phyloP scores from a whole-genome alignment of 768 basidiomycete genomes.

The Mycena crocata region DNA sequence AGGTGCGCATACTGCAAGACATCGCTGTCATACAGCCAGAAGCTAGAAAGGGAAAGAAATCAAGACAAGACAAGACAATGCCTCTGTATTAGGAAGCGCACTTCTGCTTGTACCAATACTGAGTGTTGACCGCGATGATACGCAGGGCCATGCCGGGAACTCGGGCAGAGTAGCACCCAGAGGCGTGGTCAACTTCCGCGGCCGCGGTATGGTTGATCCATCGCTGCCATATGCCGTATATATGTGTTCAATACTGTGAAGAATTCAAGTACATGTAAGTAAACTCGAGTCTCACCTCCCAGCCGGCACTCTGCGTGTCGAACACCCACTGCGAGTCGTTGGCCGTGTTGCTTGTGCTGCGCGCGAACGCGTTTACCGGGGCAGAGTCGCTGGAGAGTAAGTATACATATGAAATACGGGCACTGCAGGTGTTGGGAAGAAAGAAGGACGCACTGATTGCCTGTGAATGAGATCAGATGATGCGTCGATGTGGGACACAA shows the following conservation, averaged over 20 bases:
- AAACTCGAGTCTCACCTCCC: slow-evolving; percentile 42
- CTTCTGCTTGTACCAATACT: slow-evolving; percentile 54
- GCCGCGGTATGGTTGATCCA: slow-evolving; percentile 49
- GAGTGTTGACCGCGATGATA: slow-evolving; percentile 54
- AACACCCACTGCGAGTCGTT: slow-evolving; percentile 50
- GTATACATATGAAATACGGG: neutral
- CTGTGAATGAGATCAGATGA: neutral
- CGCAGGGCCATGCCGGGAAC: slow-evolving; percentile 47
- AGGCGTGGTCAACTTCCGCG: slow-evolving; percentile 41
- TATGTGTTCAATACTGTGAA: too few species aligned
- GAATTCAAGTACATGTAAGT: too few species aligned
- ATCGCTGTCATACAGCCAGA: slow-evolving; percentile 55
- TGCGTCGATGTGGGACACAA: neutral
- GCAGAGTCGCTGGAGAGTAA: slow-evolving; percentile 45
- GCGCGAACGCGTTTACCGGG: slow-evolving; percentile 55
- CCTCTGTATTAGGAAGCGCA: too few species aligned
- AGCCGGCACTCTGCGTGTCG: slow-evolving; percentile 43
- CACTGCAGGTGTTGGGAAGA: too few species aligned
- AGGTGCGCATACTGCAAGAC: slow-evolving; percentile 39
- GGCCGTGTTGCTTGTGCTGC: slow-evolving; percentile 40
- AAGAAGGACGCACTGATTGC: slow-evolving; percentile 16
- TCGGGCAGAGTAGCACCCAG: slow-evolving; percentile 49
- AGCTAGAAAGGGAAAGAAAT: slow-evolving; percentile 33
- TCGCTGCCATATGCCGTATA: too few species aligned
- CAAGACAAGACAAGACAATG: neutral